Percentiles rank a stretch among this genome's conserved stretches.
Evolutionary conservation across 2,329 filamentous ascomycete species (phyloP).

Genomic region (Ambrosiella cleistominuta): DNA sequence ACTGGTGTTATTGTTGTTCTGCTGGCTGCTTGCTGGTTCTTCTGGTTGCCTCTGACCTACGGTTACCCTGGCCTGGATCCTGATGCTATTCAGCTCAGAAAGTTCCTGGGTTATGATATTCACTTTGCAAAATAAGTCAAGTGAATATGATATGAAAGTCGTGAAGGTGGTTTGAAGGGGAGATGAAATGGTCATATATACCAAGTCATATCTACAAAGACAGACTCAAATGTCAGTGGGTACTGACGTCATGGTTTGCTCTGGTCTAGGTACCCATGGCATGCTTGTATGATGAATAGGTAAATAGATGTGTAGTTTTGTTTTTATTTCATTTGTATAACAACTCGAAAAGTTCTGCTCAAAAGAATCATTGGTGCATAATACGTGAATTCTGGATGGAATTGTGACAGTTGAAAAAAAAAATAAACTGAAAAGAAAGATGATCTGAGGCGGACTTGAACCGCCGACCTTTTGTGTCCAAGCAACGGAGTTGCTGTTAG

Average conservation of each 20-base stretch:
- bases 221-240: no score
- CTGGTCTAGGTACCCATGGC: neutral
- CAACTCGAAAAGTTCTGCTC: neutral
- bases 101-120: conserved; percentile 93
- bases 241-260: no score
- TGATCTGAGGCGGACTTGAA: no score
- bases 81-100: conserved; percentile 60
- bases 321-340: neutral
- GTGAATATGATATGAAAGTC: neutral
- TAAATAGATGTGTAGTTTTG: neutral
- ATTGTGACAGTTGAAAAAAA: neutral
- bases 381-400: neutral
- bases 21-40: conserved; percentile 66
- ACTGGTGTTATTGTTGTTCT: conserved; percentile 48
- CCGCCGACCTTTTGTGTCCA: no score
- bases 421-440: neutral
- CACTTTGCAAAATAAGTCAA: conserved; percentile 80
- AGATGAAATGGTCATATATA: neutral
- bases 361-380: neutral
- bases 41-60: conserved; percentile 90
- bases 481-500: no score
- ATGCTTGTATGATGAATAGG: neutral
- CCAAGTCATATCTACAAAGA: no score
- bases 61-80: conserved; percentile 77
- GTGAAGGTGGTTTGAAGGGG: neutral